A percentile compares a stretch with the other conserved stretches of the same genome.
Evolutionary conservation across 371 early-diverging fungal species (phyloP).

Genomic region (Mucor plumbeus): DNA sequence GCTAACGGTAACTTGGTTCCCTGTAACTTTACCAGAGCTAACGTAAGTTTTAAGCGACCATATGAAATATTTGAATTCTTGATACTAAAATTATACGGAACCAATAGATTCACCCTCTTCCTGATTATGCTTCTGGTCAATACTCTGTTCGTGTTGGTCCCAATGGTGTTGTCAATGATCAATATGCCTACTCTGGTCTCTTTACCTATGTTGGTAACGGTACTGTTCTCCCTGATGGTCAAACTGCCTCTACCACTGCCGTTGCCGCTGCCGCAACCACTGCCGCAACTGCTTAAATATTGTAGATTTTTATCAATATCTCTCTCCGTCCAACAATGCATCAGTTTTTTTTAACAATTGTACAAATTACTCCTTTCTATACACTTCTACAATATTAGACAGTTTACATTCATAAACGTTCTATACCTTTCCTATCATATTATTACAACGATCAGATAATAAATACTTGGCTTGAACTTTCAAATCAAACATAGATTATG

Average conservation of each 20-base stretch:
- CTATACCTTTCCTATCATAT: background rate
- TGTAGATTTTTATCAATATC: too few species aligned
- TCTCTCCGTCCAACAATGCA: background rate
- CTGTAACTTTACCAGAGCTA: constrained; percentile 25
- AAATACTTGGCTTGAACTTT: background rate
- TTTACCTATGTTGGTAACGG: constrained; percentile 27
- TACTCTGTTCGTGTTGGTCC: constrained; percentile 30
- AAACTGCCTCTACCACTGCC: background rate
- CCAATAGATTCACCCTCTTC: constrained; percentile 26
- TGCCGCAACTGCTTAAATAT: background rate
- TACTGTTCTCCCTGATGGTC: background rate
- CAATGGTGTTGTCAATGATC: constrained; percentile 11
- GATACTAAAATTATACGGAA: background rate
- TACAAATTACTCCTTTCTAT: constrained; percentile 3
- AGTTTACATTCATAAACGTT: background rate
- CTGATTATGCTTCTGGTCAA: constrained; percentile 28
- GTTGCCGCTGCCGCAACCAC: background rate
- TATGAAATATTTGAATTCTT: background rate
- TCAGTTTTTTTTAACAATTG: background rate
- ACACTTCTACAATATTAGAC: background rate
- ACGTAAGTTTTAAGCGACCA: constrained; percentile 14
- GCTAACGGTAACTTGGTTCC: constrained; percentile 28
- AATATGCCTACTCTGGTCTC: constrained; percentile 23
- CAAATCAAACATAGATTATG: background rate
- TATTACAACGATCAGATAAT: background rate